Conservation (phyloP, 1,284 basidiomycete species). For the Pseudozyma sp. region DNA sequence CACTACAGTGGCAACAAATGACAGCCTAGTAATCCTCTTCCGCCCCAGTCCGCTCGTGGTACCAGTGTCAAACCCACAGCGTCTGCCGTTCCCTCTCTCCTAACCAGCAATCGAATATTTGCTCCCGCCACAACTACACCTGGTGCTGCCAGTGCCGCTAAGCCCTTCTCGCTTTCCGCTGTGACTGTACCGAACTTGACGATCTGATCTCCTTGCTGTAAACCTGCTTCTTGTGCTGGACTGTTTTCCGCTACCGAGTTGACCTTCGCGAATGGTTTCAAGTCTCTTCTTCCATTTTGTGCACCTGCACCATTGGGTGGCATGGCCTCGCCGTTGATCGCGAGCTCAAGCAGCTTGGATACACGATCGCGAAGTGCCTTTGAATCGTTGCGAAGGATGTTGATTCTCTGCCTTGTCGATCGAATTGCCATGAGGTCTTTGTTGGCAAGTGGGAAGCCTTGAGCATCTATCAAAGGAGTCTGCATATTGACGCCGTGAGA, state of each 20-base stretch:
- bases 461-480: slow-evolving; percentile 47
- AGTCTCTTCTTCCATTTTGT: background rate
- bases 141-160: slow-evolving; percentile 42
- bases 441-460: slow-evolving; percentile 57
- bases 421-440: slow-evolving; percentile 57
- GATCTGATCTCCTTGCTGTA: slow-evolving; percentile 34
- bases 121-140: slow-evolving; percentile 34
- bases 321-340: slow-evolving; percentile 36
- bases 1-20: slow-evolving; percentile 34
- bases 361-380: slow-evolving; percentile 42
- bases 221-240: slow-evolving; percentile 46
- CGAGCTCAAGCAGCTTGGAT: slow-evolving; percentile 42
- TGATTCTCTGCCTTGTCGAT: slow-evolving; percentile 48
- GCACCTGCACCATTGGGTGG: too few relatives aligned
- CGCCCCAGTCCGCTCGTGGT: slow-evolving; percentile 45
- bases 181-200: slow-evolving; percentile 40
- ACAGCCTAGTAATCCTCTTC: slow-evolving; percentile 52
- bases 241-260: slow-evolving; percentile 48
- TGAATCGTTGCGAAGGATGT: slow-evolving; percentile 53
- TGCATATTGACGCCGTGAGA: slow-evolving; percentile 46
- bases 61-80: slow-evolving; percentile 16
- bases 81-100: slow-evolving; percentile 3
- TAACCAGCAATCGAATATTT: slow-evolving; percentile 17
- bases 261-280: slow-evolving; percentile 41
- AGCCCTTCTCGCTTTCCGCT: slow-evolving; percentile 9